phyloP scores from a whole-genome alignment of 169 alveolate genomes.

The Plasmodium yoelii region DNA sequence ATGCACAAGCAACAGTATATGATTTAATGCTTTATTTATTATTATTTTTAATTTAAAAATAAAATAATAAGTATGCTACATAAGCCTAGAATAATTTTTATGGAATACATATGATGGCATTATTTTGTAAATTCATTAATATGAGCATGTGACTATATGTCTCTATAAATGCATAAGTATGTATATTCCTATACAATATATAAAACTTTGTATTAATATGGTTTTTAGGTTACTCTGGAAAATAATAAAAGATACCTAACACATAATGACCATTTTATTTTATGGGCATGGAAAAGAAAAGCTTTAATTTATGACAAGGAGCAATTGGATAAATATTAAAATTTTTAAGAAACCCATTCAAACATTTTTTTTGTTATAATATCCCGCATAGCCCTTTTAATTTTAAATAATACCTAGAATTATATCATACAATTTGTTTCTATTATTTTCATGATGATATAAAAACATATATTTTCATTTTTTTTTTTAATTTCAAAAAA shows the following conservation, averaged over 20 bases:
- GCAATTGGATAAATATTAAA: slow-evolving; percentile 43
- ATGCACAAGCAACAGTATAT: slow-evolving; percentile 11
- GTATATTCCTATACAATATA: too few species aligned
- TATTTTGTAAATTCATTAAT: not conserved
- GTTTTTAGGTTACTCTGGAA: slow-evolving; percentile 42
- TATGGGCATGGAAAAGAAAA: slow-evolving; percentile 77
- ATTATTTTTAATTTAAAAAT: not conserved
- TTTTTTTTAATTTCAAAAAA: too few species aligned
- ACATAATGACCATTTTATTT: slow-evolving; percentile 62
- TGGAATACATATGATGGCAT: not conserved
- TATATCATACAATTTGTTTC: too few species aligned
- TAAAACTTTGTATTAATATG: not conserved
- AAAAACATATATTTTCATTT: too few species aligned
- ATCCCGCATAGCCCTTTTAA: too few species aligned
- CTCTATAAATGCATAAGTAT: not conserved
- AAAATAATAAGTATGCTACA: not conserved
- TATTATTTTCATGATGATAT: too few species aligned
- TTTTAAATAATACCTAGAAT: too few species aligned
- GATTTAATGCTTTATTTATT: not conserved
- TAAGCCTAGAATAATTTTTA: too few species aligned
- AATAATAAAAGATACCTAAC: slow-evolving; percentile 57
- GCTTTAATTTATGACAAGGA: slow-evolving; percentile 50
- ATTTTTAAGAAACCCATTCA: too few species aligned
- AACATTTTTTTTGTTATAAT: too few species aligned
- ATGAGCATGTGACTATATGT: not conserved